These are phyloP conservation scores for Astraeus odoratus DNA, from an alignment of 768 basidiomycete genomes.

Conservation along the genomic window DNA sequence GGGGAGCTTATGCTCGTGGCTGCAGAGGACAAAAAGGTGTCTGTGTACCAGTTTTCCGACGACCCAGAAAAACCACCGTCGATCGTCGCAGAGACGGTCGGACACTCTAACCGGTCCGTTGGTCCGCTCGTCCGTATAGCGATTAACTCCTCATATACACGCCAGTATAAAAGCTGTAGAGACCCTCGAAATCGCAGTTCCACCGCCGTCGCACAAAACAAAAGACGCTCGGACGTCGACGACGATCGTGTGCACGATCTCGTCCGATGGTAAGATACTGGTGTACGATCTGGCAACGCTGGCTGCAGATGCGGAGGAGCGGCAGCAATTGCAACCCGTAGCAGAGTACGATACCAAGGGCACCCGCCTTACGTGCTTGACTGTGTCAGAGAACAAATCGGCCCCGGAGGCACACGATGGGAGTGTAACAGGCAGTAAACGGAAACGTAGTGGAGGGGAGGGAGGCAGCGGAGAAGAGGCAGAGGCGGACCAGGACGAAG, in stretches of 20 bases:
- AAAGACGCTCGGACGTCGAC: conserved; percentile 33
- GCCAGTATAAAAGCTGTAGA: conserved; percentile 77
- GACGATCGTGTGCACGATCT: conserved; percentile 67
- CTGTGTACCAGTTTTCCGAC: conserved; percentile 60
- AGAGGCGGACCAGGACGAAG: too few relatives aligned
- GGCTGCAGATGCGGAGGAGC: conserved; percentile 23
- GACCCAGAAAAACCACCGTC: conserved; percentile 41
- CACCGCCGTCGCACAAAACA: conserved; percentile 18
- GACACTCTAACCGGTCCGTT: conserved; percentile 78
- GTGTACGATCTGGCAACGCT: conserved; percentile 63
- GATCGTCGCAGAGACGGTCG: conserved; percentile 65
- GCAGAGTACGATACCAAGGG: conserved; percentile 79
- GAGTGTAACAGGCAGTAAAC: conserved; percentile 22
- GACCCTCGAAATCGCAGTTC: conserved; percentile 55
- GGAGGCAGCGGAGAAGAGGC: conserved; percentile 30
- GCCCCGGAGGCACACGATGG: conserved; percentile 8
- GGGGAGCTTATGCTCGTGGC: conserved; percentile 74
- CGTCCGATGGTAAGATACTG: conserved; percentile 84
- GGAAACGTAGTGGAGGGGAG: conserved; percentile 32
- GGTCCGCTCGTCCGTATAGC: not conserved
- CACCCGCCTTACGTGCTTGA: conserved; percentile 72
- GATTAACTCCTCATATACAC: conserved; percentile 2
- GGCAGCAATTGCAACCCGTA: conserved; percentile 43
- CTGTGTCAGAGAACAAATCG: conserved; percentile 47
- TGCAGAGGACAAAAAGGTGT: conserved; percentile 85